A percentile compares a stretch with the other conserved stretches of the same genome.
Evolutionary conservation across 2,329 filamentous ascomycete genomes (phyloP).

Genomic region (Fusarium kyushuense): DNA sequence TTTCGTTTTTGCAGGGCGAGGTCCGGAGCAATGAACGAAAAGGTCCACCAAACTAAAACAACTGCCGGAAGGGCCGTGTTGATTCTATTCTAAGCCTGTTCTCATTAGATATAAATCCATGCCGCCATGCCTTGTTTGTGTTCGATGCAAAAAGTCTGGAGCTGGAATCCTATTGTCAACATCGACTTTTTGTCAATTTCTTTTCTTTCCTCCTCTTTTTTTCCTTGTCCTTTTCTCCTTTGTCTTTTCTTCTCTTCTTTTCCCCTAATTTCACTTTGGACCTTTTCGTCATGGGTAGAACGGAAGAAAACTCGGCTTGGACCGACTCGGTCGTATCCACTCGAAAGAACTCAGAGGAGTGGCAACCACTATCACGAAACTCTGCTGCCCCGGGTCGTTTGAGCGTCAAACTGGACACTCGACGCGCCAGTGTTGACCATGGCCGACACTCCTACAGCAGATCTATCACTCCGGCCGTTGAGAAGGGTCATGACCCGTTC

Average conservation of each 20-base stretch:
- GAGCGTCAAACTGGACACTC: not conserved
- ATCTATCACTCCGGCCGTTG: constrained; percentile 6
- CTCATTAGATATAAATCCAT: not conserved
- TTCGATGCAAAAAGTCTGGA: constrained; percentile 7
- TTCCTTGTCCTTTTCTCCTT: not conserved
- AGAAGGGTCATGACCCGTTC: not conserved
- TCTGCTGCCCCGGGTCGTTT: not conserved
- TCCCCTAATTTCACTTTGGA: not conserved
- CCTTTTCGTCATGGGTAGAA: not conserved
- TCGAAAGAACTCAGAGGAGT: constrained; percentile 1
- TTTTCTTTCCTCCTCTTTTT: not conserved
- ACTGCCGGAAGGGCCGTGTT: not conserved
- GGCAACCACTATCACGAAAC: not conserved
- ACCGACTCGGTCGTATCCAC: constrained; percentile 14
- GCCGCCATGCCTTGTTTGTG: too few species aligned
- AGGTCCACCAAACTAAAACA: constrained; percentile 1
- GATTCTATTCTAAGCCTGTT: not conserved
- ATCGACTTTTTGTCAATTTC: constrained; percentile 2
- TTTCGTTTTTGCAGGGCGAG: not conserved
- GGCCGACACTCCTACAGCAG: not conserved
- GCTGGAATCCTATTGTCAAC: constrained; percentile 13
- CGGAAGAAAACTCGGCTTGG: not conserved
- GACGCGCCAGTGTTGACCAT: not conserved
- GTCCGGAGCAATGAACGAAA: not conserved
- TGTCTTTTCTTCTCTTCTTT: not conserved